Evolutionary conservation across 139 green algal genomes (phyloP).

Genomic region (Micractinium conductrix): DNA sequence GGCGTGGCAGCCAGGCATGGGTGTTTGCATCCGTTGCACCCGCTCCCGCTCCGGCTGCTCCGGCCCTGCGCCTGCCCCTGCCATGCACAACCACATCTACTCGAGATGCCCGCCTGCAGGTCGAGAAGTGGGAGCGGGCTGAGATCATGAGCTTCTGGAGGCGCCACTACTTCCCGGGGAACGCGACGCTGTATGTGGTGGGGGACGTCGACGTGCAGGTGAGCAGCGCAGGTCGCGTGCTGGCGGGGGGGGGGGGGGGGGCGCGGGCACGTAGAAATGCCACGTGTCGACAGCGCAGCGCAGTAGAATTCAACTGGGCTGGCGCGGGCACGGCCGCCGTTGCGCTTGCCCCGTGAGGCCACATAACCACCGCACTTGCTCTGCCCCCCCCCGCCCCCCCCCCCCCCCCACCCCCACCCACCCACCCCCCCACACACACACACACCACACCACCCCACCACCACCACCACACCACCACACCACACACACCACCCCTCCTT

Average conservation of each 20-base stretch:
- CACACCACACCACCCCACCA: neutral
- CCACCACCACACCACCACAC: too few relatives aligned
- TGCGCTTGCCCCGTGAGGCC: neutral
- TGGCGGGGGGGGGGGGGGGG: too few relatives aligned
- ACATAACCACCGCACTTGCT: too few relatives aligned
- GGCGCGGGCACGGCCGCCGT: neutral
- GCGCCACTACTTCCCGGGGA: constrained; percentile 96
- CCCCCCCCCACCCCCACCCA: too few relatives aligned
- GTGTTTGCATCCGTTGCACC: neutral
- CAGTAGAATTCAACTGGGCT: too few relatives aligned
- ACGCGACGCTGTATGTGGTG: constrained; percentile 98
- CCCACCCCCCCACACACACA: neutral
- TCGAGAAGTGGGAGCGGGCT: constrained; percentile 84
- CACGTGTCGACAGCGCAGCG: too few relatives aligned
- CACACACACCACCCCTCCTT: neutral
- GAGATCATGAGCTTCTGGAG: constrained; percentile 89
- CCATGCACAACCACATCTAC: neutral
- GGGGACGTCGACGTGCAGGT: constrained; percentile 81
- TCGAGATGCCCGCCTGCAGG: constrained; percentile 55
- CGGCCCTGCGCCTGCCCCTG: neutral
- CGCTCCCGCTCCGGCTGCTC: neutral
- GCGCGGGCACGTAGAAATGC: too few relatives aligned
- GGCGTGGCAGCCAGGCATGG: neutral
- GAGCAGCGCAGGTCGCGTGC: too few relatives aligned
- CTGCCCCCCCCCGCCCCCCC: too few relatives aligned